Evolutionary conservation across 345 rosid species (phyloP), one percentile per base, ranked within the genome.

Genomic region (Clausena lansium): DNA sequence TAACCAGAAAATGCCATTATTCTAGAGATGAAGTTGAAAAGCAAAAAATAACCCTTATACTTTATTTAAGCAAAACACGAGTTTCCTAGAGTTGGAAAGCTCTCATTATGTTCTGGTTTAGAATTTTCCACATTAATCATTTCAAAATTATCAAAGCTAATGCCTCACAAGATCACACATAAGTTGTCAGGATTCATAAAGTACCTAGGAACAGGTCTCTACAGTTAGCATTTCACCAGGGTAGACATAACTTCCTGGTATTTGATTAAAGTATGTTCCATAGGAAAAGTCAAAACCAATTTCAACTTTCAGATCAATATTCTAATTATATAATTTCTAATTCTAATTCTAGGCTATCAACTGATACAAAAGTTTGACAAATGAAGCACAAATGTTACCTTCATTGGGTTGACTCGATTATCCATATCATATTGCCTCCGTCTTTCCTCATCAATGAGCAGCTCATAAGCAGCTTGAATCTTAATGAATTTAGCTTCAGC

Each of bases 401-500:
- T 95, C 99, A 93, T 86, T 2, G 99, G 99, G 82, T 90, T 93
- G 61, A 87, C 93, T 70, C 92, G 81, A 80, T 92, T 89, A 79
- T 93, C 98, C 87, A 76, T 83, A 80, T 95, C 99, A 27, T 95
- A 95, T 55, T 91, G 89, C 80, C 87, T 85, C 70, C 90, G 86
- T 76, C 87, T 88, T 24, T 91, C 98, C 32, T 76, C 88, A 81
- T 93, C 97, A 86, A 92, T 82, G 20, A 96, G 97, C 86, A 96
- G 80, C 85, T 96, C 99, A 64, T 96, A 96, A 30, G 99, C 99
- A 58, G 97, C 99, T 79, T 96, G 99, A 83, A 96, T 93, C 90
- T 92, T 96, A 71, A 96, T 96, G 89, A 96, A 96, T 85, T 97
- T 92, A 73, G 88, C 80, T 91, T 93, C 99, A 68, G 99, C 95